These are phyloP conservation scores for Crepidotus variabilis DNA, from an alignment of 768 basidiomycete species.

Conservation along the genomic window DNA sequence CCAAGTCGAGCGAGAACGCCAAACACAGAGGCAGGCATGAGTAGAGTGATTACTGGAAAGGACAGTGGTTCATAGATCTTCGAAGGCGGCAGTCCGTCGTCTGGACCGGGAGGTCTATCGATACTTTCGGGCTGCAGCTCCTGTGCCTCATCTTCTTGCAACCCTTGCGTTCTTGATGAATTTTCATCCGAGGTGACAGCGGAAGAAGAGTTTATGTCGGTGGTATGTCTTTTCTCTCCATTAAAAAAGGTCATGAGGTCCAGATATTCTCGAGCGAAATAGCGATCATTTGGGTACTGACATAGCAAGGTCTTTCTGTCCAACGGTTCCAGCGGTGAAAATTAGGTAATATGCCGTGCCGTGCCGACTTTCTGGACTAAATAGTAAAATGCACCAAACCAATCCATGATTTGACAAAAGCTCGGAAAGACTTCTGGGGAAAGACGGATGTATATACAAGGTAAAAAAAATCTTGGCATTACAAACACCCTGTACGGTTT, in stretches of 20 bases:
- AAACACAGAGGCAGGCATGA: constrained; percentile 79
- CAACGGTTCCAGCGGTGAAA: too few relatives aligned
- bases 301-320: too few relatives aligned
- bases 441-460: constrained; percentile 3
- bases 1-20: constrained; percentile 85
- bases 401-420: background rate
- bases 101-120: constrained; percentile 29
- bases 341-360: too few relatives aligned
- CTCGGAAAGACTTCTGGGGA: background rate
- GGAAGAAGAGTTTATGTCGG: background rate
- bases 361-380: too few relatives aligned
- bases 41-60: constrained; percentile 60
- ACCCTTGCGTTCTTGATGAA: background rate
- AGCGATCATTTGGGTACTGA: too few relatives aligned
- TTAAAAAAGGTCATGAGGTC: too few relatives aligned
- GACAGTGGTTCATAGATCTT: constrained; percentile 50
- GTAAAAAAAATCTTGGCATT: background rate
- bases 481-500: constrained; percentile 26
- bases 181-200: background rate
- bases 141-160: background rate
- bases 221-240: background rate
- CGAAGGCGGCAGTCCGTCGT: constrained; percentile 24
- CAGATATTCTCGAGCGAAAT: too few relatives aligned
- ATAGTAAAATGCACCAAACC: too few relatives aligned
- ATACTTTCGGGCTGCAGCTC: constrained; percentile 27